phyloP scores from a whole-genome alignment of 2,329 filamentous ascomycete species.

The Allantophomopsis lycopodina region DNA sequence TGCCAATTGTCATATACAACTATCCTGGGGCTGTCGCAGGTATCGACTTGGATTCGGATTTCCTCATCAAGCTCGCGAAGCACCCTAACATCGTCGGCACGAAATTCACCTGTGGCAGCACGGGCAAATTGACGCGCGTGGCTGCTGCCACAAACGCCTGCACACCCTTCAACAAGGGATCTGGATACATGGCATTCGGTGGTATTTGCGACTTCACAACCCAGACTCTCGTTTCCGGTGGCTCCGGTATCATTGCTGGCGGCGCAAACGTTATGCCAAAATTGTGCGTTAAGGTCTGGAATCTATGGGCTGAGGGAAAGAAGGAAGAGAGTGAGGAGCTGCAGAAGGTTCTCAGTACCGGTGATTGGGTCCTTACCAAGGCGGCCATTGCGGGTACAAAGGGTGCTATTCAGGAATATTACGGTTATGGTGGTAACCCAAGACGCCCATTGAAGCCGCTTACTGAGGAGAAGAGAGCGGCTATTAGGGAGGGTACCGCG shows the following conservation, averaged over 20 bases:
- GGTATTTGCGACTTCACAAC: slow-evolving; percentile 81
- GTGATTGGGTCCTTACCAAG: slow-evolving; percentile 76
- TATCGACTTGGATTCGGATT: slow-evolving; percentile 81
- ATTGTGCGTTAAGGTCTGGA: slow-evolving; percentile 65
- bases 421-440: slow-evolving; percentile 68
- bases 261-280: slow-evolving; percentile 79
- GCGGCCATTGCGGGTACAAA: slow-evolving; percentile 79
- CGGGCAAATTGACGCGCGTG: slow-evolving; percentile 76
- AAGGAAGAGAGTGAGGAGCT: slow-evolving; percentile 60
- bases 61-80: slow-evolving; percentile 64
- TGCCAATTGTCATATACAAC: slow-evolving; percentile 81
- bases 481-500: slow-evolving; percentile 38
- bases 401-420: slow-evolving; percentile 66
- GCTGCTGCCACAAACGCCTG: slow-evolving; percentile 59
- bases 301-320: slow-evolving; percentile 61
- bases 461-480: slow-evolving; percentile 36
- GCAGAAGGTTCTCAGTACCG: slow-evolving; percentile 65
- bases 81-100: slow-evolving; percentile 80
- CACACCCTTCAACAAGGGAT: slow-evolving; percentile 43
- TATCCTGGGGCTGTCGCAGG: slow-evolving; percentile 79
- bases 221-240: slow-evolving; percentile 67
- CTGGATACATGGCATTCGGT: slow-evolving; percentile 73
- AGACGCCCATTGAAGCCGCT: slow-evolving; percentile 58
- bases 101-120: slow-evolving; percentile 88
- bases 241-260: slow-evolving; percentile 74